A percentile compares a stretch with the other conserved stretches of the same genome.
phyloP scores from a whole-genome alignment of 2,329 filamentous ascomycete species.

The Xylariaceae sp. region DNA sequence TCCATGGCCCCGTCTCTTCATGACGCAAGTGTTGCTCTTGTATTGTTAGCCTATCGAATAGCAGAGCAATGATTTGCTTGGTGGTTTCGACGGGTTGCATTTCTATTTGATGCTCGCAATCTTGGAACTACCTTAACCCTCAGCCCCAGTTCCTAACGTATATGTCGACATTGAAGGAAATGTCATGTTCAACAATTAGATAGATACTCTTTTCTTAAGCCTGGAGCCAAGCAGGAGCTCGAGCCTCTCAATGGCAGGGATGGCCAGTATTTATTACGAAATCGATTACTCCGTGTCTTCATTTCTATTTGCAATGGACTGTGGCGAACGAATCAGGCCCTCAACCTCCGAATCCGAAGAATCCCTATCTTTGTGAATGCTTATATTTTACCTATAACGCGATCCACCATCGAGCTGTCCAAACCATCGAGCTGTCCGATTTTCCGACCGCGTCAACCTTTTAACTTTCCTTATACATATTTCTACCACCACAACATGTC shows the following conservation, averaged over 20 bases:
- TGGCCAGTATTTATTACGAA: conserved; percentile 42
- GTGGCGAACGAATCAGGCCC: conserved; percentile 36
- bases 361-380: conserved; percentile 35
- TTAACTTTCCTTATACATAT: too few relatives aligned
- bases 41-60: background rate
- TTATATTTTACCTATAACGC: too few relatives aligned
- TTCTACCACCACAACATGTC: too few relatives aligned
- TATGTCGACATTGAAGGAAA: background rate
- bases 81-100: background rate
- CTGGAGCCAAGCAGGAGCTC: conserved; percentile 26
- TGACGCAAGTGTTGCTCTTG: conserved; percentile 16
- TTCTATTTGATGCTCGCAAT: background rate
- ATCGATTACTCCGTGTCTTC: conserved; percentile 41
- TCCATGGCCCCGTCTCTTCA: background rate
- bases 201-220: conserved; percentile 2
- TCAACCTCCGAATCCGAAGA: conserved; percentile 33
- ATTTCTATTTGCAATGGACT: conserved; percentile 42
- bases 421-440: too few relatives aligned
- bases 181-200: background rate
- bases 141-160: background rate
- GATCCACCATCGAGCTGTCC: too few relatives aligned
- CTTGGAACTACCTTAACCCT: background rate
- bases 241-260: conserved; percentile 34
- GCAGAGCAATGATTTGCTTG: too few relatives aligned
- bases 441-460: too few relatives aligned